Percentiles rank a stretch among this genome's conserved stretches.
phyloP scores from a whole-genome alignment of 129 eudicot genomes.

The Sambucus nigra region DNA sequence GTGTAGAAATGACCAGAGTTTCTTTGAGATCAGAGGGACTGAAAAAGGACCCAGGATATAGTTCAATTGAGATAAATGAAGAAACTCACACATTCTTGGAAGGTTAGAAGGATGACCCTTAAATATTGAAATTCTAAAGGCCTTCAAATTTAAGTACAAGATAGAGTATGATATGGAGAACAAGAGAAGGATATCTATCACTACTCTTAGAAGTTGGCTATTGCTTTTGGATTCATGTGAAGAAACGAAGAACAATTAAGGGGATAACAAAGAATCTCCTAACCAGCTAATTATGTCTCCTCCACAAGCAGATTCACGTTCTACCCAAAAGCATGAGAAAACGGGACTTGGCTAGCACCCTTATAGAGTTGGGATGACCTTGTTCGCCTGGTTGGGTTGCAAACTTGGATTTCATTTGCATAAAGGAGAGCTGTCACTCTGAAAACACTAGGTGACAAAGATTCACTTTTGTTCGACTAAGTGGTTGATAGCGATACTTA shows the following conservation, averaged over 20 bases:
- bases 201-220: constrained; percentile 18
- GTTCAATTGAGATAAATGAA: constrained; percentile 19
- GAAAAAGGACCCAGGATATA: constrained; percentile 27
- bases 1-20: constrained; percentile 6
- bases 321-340: no score
- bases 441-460: no score
- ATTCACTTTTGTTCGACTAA: no score
- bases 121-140: constrained; percentile 8
- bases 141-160: not conserved
- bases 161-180: not conserved
- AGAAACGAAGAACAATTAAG: not conserved
- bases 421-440: no score
- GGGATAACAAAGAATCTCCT: no score
- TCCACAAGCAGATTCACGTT: no score
- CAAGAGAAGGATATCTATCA: constrained; percentile 10
- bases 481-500: no score
- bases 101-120: constrained; percentile 11
- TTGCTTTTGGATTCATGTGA: constrained; percentile 16
- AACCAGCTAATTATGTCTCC: no score
- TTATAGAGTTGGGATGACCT: no score
- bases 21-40: constrained; percentile 11
- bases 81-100: constrained; percentile 13
- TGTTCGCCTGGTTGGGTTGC: no score
- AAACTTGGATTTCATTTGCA: no score
- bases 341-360: no score